These are phyloP conservation scores for Trichoderma arundinaceum DNA, from an alignment of 2,329 filamentous ascomycete genomes.

Conservation along the genomic window DNA sequence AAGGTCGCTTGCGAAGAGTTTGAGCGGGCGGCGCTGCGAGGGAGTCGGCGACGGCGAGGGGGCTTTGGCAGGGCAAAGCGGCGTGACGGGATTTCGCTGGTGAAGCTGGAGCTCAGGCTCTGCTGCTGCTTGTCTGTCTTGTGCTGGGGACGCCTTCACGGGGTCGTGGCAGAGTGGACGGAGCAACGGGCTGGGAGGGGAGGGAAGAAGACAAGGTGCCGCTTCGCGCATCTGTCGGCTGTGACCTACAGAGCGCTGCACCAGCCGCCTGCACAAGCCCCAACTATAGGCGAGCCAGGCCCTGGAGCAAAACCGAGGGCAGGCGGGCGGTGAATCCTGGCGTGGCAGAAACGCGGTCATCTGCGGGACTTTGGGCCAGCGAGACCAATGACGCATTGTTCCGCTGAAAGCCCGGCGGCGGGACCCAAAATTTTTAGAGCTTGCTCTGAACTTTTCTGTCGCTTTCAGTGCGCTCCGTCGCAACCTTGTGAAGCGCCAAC, in stretches of 20 bases:
- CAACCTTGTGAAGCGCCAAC: slow-evolving; percentile 25
- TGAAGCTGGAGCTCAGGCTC: slow-evolving; percentile 13
- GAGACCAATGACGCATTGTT: slow-evolving; percentile 44
- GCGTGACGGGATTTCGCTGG: background rate
- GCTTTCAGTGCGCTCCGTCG: slow-evolving; percentile 28
- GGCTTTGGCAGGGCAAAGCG: background rate
- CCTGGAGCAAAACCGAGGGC: slow-evolving; percentile 33
- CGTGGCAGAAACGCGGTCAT: slow-evolving; percentile 43
- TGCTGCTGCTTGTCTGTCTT: background rate
- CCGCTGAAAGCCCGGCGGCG: slow-evolving; percentile 37
- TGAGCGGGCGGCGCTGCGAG: slow-evolving; percentile 21
- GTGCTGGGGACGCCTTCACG: slow-evolving; percentile 21
- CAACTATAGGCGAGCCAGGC: slow-evolving; percentile 18
- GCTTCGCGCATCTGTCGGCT: slow-evolving; percentile 31
- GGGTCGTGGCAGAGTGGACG: slow-evolving; percentile 24
- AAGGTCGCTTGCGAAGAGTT: slow-evolving; percentile 28
- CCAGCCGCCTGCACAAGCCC: slow-evolving; percentile 18
- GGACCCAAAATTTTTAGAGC: slow-evolving; percentile 32
- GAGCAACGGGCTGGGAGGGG: slow-evolving; percentile 29
- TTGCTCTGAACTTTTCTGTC: slow-evolving; percentile 30
- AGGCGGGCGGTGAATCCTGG: slow-evolving; percentile 44
- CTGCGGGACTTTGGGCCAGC: slow-evolving; percentile 31
- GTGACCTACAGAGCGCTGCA: slow-evolving; percentile 29
- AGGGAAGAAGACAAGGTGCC: slow-evolving; percentile 31
- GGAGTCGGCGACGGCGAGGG: slow-evolving; percentile 14